Conservation (phyloP, 345 rosid genomes). For the Dovyalis caffra region DNA sequence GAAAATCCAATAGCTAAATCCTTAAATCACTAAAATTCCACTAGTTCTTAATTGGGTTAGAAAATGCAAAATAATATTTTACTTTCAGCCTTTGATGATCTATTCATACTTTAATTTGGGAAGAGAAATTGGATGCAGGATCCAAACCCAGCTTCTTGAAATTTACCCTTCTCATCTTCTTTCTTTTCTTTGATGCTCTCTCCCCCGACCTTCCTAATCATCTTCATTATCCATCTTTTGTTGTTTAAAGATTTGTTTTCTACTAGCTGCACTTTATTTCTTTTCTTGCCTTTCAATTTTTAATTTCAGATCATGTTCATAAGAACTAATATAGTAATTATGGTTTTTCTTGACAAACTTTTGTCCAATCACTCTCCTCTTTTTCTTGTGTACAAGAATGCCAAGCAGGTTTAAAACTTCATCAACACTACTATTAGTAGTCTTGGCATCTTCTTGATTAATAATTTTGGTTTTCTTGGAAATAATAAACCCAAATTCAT, state of each 20-base stretch:
- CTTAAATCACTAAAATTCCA: too few species aligned
- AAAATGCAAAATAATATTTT: too few species aligned
- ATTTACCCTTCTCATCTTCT: neutral
- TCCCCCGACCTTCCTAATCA: neutral
- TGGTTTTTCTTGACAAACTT: neutral
- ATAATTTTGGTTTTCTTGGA: neutral
- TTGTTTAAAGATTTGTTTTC: neutral
- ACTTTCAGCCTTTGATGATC: too few species aligned
- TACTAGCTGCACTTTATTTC: neutral
- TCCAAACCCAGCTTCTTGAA: neutral
- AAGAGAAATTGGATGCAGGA: neutral
- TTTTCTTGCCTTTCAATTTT: neutral
- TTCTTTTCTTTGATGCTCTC: neutral
- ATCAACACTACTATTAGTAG: neutral
- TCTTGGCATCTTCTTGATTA: neutral
- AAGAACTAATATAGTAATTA: neutral
- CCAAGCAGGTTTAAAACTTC: neutral
- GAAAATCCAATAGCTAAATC: too few species aligned
- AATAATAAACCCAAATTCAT: neutral
- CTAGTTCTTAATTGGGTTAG: too few species aligned
- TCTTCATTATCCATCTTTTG: neutral
- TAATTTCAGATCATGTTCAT: neutral
- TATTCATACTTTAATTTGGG: neutral
- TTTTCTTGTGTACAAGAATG: neutral
- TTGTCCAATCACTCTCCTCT: neutral